Evolutionary conservation across 208 protist species (phyloP).

Genomic region (Trypanosoma mega): DNA sequence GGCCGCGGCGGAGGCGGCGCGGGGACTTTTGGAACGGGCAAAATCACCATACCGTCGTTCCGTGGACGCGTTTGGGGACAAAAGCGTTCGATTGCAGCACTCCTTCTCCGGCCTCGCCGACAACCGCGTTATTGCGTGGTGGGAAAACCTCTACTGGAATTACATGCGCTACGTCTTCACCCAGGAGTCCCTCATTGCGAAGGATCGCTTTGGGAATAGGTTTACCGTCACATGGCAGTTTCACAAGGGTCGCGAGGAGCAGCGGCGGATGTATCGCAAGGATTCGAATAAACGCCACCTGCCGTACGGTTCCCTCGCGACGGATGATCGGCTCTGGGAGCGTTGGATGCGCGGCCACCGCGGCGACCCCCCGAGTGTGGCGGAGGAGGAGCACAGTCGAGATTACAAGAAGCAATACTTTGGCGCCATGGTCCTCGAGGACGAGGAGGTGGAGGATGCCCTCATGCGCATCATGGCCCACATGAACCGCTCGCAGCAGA

Average conservation of each 20-base stretch:
- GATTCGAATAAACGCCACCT: slow-evolving; percentile 84
- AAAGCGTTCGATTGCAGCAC: slow-evolving; percentile 78
- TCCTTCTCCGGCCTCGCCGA: slow-evolving; percentile 83
- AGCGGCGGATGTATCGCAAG: slow-evolving; percentile 84
- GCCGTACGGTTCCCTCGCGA: slow-evolving; percentile 82
- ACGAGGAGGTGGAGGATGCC: slow-evolving; percentile 89
- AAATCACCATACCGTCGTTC: slow-evolving; percentile 70
- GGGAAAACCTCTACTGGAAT: slow-evolving; percentile 87
- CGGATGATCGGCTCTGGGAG: slow-evolving; percentile 85
- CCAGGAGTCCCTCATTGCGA: slow-evolving; percentile 85
- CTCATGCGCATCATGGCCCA: slow-evolving; percentile 88
- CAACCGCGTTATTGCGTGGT: slow-evolving; percentile 87
- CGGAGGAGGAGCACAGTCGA: slow-evolving; percentile 81
- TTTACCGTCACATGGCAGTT: slow-evolving; percentile 89
- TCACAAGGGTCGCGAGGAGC: slow-evolving; percentile 79
- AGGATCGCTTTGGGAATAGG: slow-evolving; percentile 90
- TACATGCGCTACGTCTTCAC: slow-evolving; percentile 89
- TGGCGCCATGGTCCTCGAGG: slow-evolving; percentile 80
- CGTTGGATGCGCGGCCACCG: slow-evolving; percentile 88
- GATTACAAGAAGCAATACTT: slow-evolving; percentile 87
- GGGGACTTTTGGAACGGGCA: slow-evolving; percentile 39
- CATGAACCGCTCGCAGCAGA: slow-evolving; percentile 77
- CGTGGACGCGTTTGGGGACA: slow-evolving; percentile 84
- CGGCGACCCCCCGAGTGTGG: slow-evolving; percentile 75
- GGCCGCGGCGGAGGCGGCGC: slow-evolving; percentile 52